Evolutionary conservation across 305 asterid species (phyloP), one percentile per base, ranked within the genome.

Genomic region (Fraxinus ornus): DNA sequence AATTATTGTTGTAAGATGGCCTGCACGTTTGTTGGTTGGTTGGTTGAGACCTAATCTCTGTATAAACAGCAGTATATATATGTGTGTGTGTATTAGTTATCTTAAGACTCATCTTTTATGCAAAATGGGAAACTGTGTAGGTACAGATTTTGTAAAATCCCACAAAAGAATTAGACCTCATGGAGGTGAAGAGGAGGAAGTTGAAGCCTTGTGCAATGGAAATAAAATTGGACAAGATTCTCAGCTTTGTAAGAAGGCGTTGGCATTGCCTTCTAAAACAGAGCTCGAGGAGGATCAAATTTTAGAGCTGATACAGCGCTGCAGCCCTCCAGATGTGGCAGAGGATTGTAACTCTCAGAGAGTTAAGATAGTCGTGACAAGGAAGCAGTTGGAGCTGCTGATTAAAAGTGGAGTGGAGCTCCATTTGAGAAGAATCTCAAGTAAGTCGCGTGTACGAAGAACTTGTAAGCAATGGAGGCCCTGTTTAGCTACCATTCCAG

Each of bases 41-140:
- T 70, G 49, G 36, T 84, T 72, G 39, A 24, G 81, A 81, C 77
- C 22, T 84, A 85, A 76, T 78, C 55, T 79, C 79, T 17, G 80
- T 76, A 32, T 49, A 60, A 41, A n/a, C 22, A 66, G 17, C 84
- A 66, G 73, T 82, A 80, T 80, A 80, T 78, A 64, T 44, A 0
- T 82, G 7, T 17, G 62, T 17, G 62, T 17, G 21, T 49, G 22
- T 82, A 76, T 37, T 5, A 77, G 52, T 79, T 55, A 26, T 44
- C 47, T 66, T 78, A 36, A 52, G 79, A 10, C 74, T 57, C 26
- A 35, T 72, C 32, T 3, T 72, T 74, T 47, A 78, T 37, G 83
- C 80, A 79, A 68, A 77, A 90, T 89, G 93, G 94, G 92, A 5
- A 91, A 90, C 19, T 90, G 93, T 86, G 80, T 91, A 84, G 86